Evolutionary conservation across 805 yeast genomes (phyloP).

Genomic region (Hyphopichia homilentoma): DNA sequence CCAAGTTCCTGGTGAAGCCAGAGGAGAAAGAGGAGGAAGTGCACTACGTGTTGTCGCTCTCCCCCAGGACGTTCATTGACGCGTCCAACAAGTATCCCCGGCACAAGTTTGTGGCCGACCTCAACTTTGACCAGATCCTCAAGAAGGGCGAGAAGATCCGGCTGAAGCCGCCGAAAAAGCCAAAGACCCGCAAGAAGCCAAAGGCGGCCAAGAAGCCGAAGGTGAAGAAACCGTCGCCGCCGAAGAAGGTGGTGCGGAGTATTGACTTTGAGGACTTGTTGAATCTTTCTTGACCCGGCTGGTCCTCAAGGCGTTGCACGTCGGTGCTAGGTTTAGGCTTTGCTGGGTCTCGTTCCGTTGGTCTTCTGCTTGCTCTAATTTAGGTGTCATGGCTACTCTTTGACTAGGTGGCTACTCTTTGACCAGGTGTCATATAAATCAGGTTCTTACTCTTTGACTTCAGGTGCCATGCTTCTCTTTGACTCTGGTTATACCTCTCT

Average conservation of each 20-base stretch:
- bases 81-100: constrained; percentile 18
- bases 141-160: constrained; percentile 12
- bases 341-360: too few relatives aligned
- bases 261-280: constrained; percentile 16
- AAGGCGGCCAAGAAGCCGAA: constrained; percentile 3
- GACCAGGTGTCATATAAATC: too few relatives aligned
- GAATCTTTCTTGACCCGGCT: too few relatives aligned
- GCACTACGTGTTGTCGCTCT: constrained; percentile 20
- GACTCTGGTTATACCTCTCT: too few relatives aligned
- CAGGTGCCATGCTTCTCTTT: too few relatives aligned
- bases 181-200: neutral
- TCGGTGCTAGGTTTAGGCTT: too few relatives aligned
- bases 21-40: constrained; percentile 10
- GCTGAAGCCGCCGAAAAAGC: neutral
- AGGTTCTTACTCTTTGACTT: too few relatives aligned
- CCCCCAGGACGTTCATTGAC: constrained; percentile 22
- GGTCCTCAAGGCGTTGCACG: too few relatives aligned
- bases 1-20: neutral
- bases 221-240: constrained; percentile 2
- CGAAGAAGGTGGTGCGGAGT: constrained; percentile 13
- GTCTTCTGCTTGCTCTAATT: too few relatives aligned
- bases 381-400: too few relatives aligned
- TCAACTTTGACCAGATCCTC: constrained; percentile 26
- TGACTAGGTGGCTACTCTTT: too few relatives aligned
- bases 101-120: constrained; percentile 25